Evolutionary conservation across 768 basidiomycete species (phyloP), one percentile per base, ranked within the genome.

Genomic region (Gloeopeniophorella convolvens): DNA sequence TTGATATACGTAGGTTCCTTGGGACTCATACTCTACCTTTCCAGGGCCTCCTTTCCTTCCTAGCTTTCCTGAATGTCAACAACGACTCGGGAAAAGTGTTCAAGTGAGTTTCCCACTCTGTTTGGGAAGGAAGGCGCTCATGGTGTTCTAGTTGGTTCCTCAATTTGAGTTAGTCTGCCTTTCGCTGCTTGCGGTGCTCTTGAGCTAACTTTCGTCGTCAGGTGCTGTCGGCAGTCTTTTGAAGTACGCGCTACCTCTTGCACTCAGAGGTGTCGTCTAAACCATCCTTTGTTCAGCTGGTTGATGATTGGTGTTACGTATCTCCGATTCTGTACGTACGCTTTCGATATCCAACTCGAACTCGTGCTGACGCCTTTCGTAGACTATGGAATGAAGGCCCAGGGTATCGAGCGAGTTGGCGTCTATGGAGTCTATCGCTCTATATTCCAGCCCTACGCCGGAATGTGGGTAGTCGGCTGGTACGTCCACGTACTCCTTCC

Each of bases 381-480:
- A 57, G 56, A 57, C 50, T 55, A 57, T 39, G 56, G 56, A 23
- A 16, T 51, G 33, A 50, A 51, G 33, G 42, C 31, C 7, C 56
- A 51, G 42, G 37, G 49, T 18, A 28, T 13, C 16, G 42, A 40
- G 11, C 34, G 31, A 28, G n/a, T 31, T 5, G 45, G 35, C 3
- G 11, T 35, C 30, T n/a, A 44, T 30, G 32, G 30, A 4, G 26
- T 42, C 21, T 57, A 57, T 10, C 48, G 56, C 10, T 57, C 56
- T 24, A 23, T 50, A 32, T 42, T 57, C 32, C 56, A 57, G 45
- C 56, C 56, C 2, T 57, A 55, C 26, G 56, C 48, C 30, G 56
- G 54, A 5, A 50, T 55, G 48, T 57, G 55, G 45, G 54, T 50
- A 21, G 30, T 57, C 15, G 55, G 55, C 42, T 55, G 56, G 56